phyloP scores from a whole-genome alignment of 495 filamentous ascomycete species.

The Echria macrotheca region DNA sequence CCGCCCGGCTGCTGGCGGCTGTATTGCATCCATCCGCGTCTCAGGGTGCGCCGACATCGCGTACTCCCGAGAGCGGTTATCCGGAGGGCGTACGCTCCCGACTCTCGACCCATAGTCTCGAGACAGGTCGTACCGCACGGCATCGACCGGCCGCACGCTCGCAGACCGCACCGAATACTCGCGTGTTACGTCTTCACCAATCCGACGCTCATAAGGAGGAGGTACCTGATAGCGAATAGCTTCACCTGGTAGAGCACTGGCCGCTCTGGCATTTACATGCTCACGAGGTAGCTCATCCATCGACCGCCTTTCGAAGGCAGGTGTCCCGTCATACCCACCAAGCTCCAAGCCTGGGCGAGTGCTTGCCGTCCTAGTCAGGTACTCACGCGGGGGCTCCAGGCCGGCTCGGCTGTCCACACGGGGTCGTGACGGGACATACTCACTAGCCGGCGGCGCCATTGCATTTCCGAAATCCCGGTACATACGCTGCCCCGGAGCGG shows the following conservation, averaged over 20 bases:
- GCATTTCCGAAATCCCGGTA: slow-evolving; percentile 46
- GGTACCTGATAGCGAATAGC: slow-evolving; percentile 46
- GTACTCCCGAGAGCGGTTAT: slow-evolving; percentile 39
- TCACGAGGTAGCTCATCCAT: slow-evolving; percentile 41
- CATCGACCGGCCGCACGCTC: slow-evolving; percentile 22
- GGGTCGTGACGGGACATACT: slow-evolving; percentile 37
- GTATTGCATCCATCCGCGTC: slow-evolving; percentile 32
- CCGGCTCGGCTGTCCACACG: slow-evolving; percentile 25
- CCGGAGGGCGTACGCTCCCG: slow-evolving; percentile 38
- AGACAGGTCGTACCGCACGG: slow-evolving; percentile 18
- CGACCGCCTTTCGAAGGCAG: slow-evolving; percentile 25
- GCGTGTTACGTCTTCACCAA: slow-evolving; percentile 35
- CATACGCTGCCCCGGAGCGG: slow-evolving; percentile 34
- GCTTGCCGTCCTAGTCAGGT: slow-evolving; percentile 52
- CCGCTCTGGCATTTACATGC: slow-evolving; percentile 41
- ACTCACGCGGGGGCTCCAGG: slow-evolving; percentile 44
- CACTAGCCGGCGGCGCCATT: slow-evolving; percentile 34
- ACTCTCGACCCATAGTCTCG: slow-evolving; percentile 22
- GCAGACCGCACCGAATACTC: slow-evolving; percentile 25
- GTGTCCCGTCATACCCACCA: slow-evolving; percentile 11
- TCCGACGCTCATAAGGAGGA: slow-evolving; percentile 39
- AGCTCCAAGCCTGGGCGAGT: slow-evolving; percentile 42
- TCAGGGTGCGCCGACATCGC: slow-evolving; percentile 34
- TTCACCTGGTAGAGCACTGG: slow-evolving; percentile 49
- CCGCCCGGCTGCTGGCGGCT: slow-evolving; percentile 23